Evolutionary conservation across 257 asterid species (phyloP).

Genomic region (Knoxia roxburghii): DNA sequence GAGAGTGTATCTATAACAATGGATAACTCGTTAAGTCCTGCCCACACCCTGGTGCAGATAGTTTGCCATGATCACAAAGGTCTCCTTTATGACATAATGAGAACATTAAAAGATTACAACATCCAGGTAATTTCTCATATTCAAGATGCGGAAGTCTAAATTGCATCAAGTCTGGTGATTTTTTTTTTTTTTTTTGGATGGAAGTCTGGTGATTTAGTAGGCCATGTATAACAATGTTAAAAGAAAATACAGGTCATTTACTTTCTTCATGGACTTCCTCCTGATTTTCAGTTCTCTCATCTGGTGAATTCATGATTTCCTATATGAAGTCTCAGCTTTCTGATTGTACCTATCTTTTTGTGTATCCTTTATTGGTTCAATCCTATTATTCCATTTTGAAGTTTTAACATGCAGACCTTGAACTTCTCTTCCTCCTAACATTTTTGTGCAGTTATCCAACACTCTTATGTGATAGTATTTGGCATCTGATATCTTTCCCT

Average conservation of each 20-base stretch:
- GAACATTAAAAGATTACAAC: constrained; percentile 78
- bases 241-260: not conserved
- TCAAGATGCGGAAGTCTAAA: not conserved
- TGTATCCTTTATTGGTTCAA: not conserved
- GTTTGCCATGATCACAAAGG: constrained; percentile 85
- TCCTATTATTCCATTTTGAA: not conserved
- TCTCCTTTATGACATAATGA: constrained; percentile 72
- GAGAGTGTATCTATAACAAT: constrained; percentile 51
- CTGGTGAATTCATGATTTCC: not conserved
- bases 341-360: too few relatives aligned
- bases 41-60: constrained; percentile 80
- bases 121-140: constrained; percentile 56
- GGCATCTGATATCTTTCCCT: not conserved
- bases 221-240: not conserved
- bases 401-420: not conserved
- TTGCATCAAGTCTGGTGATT: not conserved
- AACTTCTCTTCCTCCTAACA: not conserved
- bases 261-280: not conserved
- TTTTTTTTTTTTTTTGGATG: too few relatives aligned
- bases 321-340: not conserved
- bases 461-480: not conserved
- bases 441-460: not conserved
- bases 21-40: constrained; percentile 71
- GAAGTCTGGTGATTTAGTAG: too few relatives aligned
- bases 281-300: too few relatives aligned